These are phyloP conservation scores for Rubroboletus pulcherrimus DNA, from an alignment of 768 basidiomycete genomes.

Conservation along the genomic window DNA sequence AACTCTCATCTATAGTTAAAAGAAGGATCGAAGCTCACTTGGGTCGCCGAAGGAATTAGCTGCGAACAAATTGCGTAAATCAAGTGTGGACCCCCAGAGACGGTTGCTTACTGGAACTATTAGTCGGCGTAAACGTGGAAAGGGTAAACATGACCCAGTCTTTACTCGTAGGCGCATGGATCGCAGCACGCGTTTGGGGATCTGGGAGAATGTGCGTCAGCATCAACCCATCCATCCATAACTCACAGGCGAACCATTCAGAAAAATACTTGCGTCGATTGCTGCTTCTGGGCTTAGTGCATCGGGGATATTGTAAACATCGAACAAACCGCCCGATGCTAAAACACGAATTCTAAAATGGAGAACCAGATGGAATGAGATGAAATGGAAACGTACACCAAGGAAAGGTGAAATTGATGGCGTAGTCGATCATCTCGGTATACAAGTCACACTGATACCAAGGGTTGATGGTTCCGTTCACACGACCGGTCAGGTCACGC, in stretches of 20 bases:
- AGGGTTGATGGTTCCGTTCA: slow-evolving; percentile 54
- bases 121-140: too few relatives aligned
- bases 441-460: slow-evolving; percentile 60
- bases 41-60: too few relatives aligned
- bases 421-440: slow-evolving; percentile 63
- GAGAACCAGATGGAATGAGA: background rate
- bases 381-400: slow-evolving; percentile 34
- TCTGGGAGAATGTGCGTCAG: slow-evolving; percentile 33
- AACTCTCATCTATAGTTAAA: too few relatives aligned
- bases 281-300: background rate
- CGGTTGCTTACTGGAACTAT: too few relatives aligned
- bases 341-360: background rate
- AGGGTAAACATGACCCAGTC: too few relatives aligned
- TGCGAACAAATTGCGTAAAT: too few relatives aligned
- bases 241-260: background rate
- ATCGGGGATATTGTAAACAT: slow-evolving; percentile 44
- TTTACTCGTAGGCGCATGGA: too few relatives aligned
- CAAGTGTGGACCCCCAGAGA: too few relatives aligned
- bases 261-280: background rate
- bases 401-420: slow-evolving; percentile 63
- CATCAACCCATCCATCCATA: slow-evolving; percentile 32
- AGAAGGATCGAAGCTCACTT: too few relatives aligned
- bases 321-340: slow-evolving; percentile 27
- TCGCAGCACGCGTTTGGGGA: slow-evolving; percentile 35
- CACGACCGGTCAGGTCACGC: slow-evolving; percentile 43